phyloP scores from a whole-genome alignment of 805 yeast genomes.

The Starmerella geochares region DNA sequence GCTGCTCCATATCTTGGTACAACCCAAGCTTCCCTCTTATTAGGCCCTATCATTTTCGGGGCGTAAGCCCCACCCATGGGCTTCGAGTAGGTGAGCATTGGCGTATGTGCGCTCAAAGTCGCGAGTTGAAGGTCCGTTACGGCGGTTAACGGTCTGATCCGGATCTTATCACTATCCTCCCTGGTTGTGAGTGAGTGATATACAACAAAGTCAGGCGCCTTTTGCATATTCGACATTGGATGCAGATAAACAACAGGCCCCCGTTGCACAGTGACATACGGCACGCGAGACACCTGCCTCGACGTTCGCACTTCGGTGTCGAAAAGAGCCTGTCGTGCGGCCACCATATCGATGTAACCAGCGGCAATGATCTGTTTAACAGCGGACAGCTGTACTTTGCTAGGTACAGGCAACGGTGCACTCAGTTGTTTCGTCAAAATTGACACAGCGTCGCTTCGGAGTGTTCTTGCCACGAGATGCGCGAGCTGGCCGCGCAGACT shows the following conservation, averaged over 20 bases:
- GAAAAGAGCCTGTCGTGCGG: conserved; percentile 49
- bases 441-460: conserved; percentile 28
- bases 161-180: conserved; percentile 38
- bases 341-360: conserved; percentile 86
- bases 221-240: conserved; percentile 57
- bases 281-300: conserved; percentile 42
- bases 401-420: conserved; percentile 51
- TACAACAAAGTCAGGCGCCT: conserved; percentile 71
- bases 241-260: conserved; percentile 52
- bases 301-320: conserved; percentile 65
- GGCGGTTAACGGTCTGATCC: conserved; percentile 71
- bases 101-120: conserved; percentile 62
- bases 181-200: conserved; percentile 55
- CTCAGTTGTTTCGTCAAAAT: conserved; percentile 46
- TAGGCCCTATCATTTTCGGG: conserved; percentile 54
- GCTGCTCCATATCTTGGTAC: conserved; percentile 83
- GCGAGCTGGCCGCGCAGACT: conserved; percentile 73
- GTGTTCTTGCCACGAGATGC: conserved; percentile 57
- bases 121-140: conserved; percentile 65
- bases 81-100: conserved; percentile 72
- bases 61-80: conserved; percentile 88
- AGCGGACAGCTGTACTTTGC: conserved; percentile 57
- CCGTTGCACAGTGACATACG: conserved; percentile 38
- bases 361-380: conserved; percentile 86
- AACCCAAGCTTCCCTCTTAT: conserved; percentile 77